Evolutionary conservation across 202 grass and related monocot species (phyloP), one percentile per base, ranked within the genome.

Genomic region (Cymbopogon flexuosus): DNA sequence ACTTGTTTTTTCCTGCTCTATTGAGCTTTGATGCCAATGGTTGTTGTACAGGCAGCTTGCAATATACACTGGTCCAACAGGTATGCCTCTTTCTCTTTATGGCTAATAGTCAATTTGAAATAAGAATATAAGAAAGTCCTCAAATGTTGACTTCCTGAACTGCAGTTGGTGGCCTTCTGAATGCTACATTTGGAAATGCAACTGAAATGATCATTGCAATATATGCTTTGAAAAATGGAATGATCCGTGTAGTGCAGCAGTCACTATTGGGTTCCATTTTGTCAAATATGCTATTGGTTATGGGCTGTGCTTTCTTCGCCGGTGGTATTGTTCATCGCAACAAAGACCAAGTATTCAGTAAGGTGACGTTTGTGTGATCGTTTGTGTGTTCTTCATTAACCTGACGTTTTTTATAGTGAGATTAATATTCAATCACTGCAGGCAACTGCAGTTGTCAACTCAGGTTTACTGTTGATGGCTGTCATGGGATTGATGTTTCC

Each of bases 171-270:
- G 92, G 92, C 21, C 88, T 98, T 68, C 62, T 98, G 75, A 98
- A 98, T 93, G 95, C 95, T 42, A 98, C 95, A 14, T 98, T 91
- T 41, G 95, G 95, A 70, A 98, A 98, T 86, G 95, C 90, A 22
- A 94, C 92, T 22, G 92, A 98, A 78, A 90, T 98, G 84, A 98
- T 98, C 78, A 93, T 98, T 78, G 95, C 95, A 76, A 27, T 98
- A 46, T 98, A 92, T 63, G 90, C 95, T 62, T 70, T 98, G 82
- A 90, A 89, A 69, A 86, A 86, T 73, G 92, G 92, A 74, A 98
- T 94, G 90, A 91, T 95, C 18, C 70, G 91, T 36, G 88, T 98
- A 70, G 92, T 98, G 59, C 92, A 98, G 69, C 90, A 88, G 68
- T 98, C 95, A 18, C 76, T 98, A 29, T 65, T 98, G 34, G 92